Evolutionary conservation across 2,329 filamentous ascomycete species (phyloP).

Genomic region (Penicillium digitatum): DNA sequence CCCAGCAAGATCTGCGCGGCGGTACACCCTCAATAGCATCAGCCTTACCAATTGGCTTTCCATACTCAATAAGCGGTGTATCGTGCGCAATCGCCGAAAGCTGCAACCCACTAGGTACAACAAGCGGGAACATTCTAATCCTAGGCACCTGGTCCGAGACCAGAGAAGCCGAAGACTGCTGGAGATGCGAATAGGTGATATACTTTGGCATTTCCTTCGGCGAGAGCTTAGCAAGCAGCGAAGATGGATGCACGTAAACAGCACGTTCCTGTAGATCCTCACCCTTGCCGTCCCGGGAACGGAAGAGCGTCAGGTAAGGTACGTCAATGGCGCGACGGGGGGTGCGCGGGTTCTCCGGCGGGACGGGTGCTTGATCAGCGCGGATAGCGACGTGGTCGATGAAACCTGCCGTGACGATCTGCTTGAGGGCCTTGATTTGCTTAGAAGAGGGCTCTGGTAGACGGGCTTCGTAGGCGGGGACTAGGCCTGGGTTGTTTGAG

Average conservation of each 20-base stretch:
- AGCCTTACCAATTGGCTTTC: conserved; percentile 87
- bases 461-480: conserved; percentile 42
- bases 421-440: conserved; percentile 75
- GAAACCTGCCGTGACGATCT: conserved; percentile 88
- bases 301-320: conserved; percentile 80
- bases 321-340: conserved; percentile 87
- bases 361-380: conserved; percentile 74
- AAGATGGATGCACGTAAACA: conserved; percentile 85
- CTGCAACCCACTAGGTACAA: conserved; percentile 70
- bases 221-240: conserved; percentile 67
- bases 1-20: conserved; percentile 70
- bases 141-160: conserved; percentile 60
- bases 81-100: conserved; percentile 75
- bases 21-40: conserved; percentile 46
- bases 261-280: conserved; percentile 56
- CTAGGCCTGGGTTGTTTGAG: conserved; percentile 59
- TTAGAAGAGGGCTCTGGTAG: conserved; percentile 61
- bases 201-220: conserved; percentile 76
- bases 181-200: conserved; percentile 81
- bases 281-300: conserved; percentile 51
- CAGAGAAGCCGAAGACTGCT: conserved; percentile 58
- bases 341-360: conserved; percentile 63
- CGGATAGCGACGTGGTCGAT: conserved; percentile 92
- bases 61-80: conserved; percentile 77
- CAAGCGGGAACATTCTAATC: conserved; percentile 84